phyloP scores from a whole-genome alignment of 2,329 filamentous ascomycete genomes.

The Aspergillus costaricaensis region DNA sequence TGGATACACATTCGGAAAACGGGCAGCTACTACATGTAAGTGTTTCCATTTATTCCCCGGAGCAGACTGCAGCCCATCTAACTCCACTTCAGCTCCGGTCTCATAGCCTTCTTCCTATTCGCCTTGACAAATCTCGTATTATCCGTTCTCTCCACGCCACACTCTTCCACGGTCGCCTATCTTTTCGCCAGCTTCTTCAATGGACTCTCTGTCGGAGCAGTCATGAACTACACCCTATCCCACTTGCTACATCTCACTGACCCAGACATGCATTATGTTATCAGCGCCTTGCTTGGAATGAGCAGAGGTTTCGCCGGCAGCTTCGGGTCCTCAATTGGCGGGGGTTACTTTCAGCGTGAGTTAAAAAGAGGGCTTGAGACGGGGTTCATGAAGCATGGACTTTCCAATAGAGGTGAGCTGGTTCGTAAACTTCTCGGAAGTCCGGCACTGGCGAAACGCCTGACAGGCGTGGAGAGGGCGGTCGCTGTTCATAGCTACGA shows the following conservation, averaged over 20 bases:
- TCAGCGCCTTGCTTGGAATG: constrained; percentile 73
- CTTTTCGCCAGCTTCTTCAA: constrained; percentile 66
- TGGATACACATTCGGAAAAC: constrained; percentile 72
- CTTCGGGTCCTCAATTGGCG: constrained; percentile 78
- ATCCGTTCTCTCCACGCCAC: constrained; percentile 56
- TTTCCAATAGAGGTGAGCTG: constrained; percentile 46
- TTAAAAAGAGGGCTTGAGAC: constrained; percentile 57
- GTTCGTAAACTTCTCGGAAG: constrained; percentile 60
- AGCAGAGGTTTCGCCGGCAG: constrained; percentile 80
- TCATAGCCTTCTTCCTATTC: constrained; percentile 65
- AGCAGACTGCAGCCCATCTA: neutral
- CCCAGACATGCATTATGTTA: constrained; percentile 69
- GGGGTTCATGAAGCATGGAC: constrained; percentile 55
- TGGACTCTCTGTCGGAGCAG: constrained; percentile 70
- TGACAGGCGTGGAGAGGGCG: constrained; percentile 53
- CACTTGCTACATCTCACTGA: constrained; percentile 74
- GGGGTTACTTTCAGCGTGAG: constrained; percentile 70
- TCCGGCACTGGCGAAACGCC: constrained; percentile 55
- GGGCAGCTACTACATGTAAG: constrained; percentile 69
- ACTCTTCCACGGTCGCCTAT: constrained; percentile 56
- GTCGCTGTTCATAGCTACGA: constrained; percentile 59
- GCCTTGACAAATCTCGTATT: constrained; percentile 60
- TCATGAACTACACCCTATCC: constrained; percentile 78
- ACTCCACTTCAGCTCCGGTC: constrained; percentile 49
- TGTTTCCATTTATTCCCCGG: neutral